Conservation (phyloP, 257 asterid genomes). For the Capsicum rhomboideum region DNA sequence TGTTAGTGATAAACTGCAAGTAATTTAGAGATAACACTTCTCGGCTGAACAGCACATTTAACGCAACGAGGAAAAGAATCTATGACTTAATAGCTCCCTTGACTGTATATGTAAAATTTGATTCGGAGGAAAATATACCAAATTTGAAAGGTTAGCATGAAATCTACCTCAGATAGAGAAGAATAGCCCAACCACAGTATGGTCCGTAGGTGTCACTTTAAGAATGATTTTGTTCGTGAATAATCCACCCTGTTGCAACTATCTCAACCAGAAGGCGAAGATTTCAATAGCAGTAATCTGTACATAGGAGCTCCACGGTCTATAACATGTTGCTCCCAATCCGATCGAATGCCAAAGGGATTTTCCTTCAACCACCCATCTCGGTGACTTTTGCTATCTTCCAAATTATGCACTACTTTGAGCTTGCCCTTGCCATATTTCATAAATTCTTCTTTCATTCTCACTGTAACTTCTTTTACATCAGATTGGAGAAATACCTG, state of each 20-base stretch:
- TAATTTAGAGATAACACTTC: too few species aligned
- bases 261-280: conserved; percentile 10
- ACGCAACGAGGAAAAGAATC: too few species aligned
- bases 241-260: conserved; percentile 5
- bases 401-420: conserved; percentile 18
- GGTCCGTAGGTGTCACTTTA: not conserved
- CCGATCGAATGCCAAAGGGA: conserved; percentile 82
- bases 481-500: conserved; percentile 95
- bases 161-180: conserved; percentile 5
- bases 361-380: conserved; percentile 59
- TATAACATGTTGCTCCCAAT: conserved; percentile 83
- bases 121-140: too few species aligned
- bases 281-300: conserved; percentile 60
- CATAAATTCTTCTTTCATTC: conserved; percentile 68
- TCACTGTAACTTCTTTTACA: conserved; percentile 57
- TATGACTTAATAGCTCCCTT: too few species aligned
- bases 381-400: not conserved
- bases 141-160: too few species aligned
- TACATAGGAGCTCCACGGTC: conserved; percentile 76
- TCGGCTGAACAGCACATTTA: too few species aligned
- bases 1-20: too few species aligned
- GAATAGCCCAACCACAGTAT: conserved; percentile 4
- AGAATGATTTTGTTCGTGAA: not conserved
- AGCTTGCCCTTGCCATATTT: conserved; percentile 62
- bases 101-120: too few species aligned